These are phyloP conservation scores for Rosa chinensis DNA, from an alignment of 306 rosid species.

Conservation along the genomic window DNA sequence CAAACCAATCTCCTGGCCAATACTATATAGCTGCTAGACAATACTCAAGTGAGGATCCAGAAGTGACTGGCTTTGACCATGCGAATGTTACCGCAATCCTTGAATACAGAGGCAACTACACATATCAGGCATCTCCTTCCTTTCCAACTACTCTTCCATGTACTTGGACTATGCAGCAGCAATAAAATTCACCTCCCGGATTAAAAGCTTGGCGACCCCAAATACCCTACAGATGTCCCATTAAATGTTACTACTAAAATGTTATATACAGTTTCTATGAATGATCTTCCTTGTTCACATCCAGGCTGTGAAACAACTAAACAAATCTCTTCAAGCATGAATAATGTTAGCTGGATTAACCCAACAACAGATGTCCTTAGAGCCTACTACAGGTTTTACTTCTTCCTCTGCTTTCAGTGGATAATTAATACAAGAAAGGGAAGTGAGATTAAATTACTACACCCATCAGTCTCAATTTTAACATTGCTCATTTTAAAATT, in stretches of 20 bases:
- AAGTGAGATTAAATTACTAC: neutral
- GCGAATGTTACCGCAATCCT: constrained; percentile 29
- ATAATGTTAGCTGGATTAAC: neutral
- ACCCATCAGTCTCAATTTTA: neutral
- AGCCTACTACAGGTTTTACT: neutral
- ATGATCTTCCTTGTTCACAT: neutral
- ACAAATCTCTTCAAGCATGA: neutral
- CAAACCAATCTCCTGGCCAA: constrained; percentile 18
- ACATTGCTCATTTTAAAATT: neutral
- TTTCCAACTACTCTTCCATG: constrained; percentile 6
- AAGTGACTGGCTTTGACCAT: constrained; percentile 22
- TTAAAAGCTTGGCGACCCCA: constrained; percentile 10
- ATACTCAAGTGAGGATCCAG: neutral
- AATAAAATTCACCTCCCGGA: neutral
- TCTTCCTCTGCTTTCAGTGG: neutral
- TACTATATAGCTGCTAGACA: constrained; percentile 29
- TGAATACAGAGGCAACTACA: neutral
- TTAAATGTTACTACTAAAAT: neutral
- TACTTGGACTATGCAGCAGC: neutral
- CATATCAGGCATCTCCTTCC: neutral
- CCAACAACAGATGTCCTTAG: neutral
- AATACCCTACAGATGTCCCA: neutral
- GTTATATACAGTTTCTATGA: neutral
- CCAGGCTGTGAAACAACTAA: neutral
- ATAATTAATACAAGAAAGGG: neutral